Base-by-base conservation (phyloP, 2,329 filamentous ascomycete species). In the Coniochaeta pulveracea region DNA sequence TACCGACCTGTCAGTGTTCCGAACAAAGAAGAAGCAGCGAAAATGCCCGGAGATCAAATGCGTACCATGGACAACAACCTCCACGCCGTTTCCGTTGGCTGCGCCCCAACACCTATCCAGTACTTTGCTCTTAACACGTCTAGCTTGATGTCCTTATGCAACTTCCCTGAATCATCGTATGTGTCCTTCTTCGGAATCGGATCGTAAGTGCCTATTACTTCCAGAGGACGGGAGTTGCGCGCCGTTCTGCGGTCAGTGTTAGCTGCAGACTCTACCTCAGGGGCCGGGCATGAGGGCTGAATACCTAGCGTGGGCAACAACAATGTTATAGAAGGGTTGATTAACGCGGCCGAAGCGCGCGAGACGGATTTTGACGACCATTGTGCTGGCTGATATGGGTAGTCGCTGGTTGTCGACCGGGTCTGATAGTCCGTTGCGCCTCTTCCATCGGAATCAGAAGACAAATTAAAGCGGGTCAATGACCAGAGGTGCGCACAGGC, bases 21-120 rank as follows among this genome's bases (percentile, higher is more conserved):
- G 8, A 14, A n/a, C 17, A 32, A 19, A 31, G 12, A 34, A 8
- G 6, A 14, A n/a, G 9, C 4, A 17, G 24, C 7, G 31, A 4
- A 18, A 10, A 19, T 15, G 9, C 17, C 9, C 10, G 15, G 14
- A 21, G 17, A 9, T 10, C 23, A 35, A 30, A 26, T 33, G 17
- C 60, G 45, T 37, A 88, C 85, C 84, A 94, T 80, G 36, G 72
- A 73, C 46, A 98, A 63, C 47, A 96, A 57, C 52, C 85, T 71
- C 88, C 88, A 94, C 22, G 82, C 84, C 3, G 84, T 78, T 45
- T 95, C 85, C 41, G 82, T 88, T 8, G 91, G 91, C 61, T 98
- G 91, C 36, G 91, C 91, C 1, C 91, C 91, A 4, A 96, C 89
- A 54, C 91, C 91, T 22, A 98, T 69, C 91, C 91, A 98, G 64